Evolutionary conservation across 1,284 basidiomycete species (phyloP), one percentile per base, ranked within the genome.

Genomic region (Baeospora myosura): DNA sequence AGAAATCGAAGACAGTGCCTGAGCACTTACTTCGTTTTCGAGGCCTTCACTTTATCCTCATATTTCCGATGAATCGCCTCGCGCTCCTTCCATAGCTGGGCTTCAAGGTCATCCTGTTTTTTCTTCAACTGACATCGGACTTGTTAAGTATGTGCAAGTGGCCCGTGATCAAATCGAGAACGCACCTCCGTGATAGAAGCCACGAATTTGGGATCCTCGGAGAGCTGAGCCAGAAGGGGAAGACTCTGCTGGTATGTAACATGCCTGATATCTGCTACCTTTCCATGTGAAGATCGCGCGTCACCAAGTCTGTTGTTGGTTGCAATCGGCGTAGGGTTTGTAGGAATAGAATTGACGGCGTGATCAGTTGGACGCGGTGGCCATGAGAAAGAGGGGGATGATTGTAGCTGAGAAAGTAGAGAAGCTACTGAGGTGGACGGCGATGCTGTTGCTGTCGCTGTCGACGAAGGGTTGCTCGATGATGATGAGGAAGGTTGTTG

Each of bases 61-160:
- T 85, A 79, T 52, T 76, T 79, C 42, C 61, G 62, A 43, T 74
- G 67, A 45, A 88, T 75, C 4, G 63, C 64, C 24, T 65, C 63
- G 42, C 85, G 66, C 50, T 85, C 83, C 43, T 72, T 66, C 74
- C 72, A 84, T 20, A 88, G 57, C 46, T 69, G 69, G 44, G 64
- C 70, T 57, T 88, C 85, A 23, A 88, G 62, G 12, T 68, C 64
- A 43, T 76, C 68, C 61, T 88, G 85, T 41, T 82, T 79, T 44
- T 72, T 59, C 57, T 75, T 81, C 56, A 88, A 59, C 68, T 59
- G 46, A 11, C 41, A 32, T 18, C 40, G 28, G 22, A 42, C n/a
- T n/a, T n/a, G n/a, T n/a, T 25, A 29, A 14, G 29, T 20, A 45
- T 39, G 32, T 46, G 22, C 51, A 37, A 47, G 22, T 38, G 22